Evolutionary conservation across 495 filamentous ascomycete species (phyloP).

Genomic region (Bombardia bombarda): DNA sequence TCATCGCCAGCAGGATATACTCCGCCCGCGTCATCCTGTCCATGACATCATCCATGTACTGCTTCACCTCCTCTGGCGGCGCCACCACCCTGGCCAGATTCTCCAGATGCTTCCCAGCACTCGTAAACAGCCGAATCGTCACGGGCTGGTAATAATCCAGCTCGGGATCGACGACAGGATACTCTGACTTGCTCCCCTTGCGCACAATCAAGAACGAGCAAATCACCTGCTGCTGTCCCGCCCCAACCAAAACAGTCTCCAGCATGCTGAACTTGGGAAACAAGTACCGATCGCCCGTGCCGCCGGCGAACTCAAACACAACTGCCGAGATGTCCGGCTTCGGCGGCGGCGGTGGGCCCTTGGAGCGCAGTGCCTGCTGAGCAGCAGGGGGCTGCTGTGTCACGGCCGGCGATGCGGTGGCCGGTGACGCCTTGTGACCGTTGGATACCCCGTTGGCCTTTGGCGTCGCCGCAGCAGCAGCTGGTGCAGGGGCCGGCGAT

Average conservation of each 20-base stretch:
- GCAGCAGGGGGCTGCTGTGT: slow-evolving; percentile 23
- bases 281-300: slow-evolving; percentile 77
- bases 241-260: slow-evolving; percentile 47
- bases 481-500: slow-evolving; percentile 6
- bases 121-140: slow-evolving; percentile 66
- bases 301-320: slow-evolving; percentile 76
- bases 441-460: slow-evolving; percentile 18
- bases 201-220: slow-evolving; percentile 62
- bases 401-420: slow-evolving; percentile 11
- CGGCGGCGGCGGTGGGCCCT: slow-evolving; percentile 40
- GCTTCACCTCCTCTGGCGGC: slow-evolving; percentile 65
- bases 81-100: slow-evolving; percentile 72
- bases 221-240: slow-evolving; percentile 42
- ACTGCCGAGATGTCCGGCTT: slow-evolving; percentile 63
- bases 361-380: slow-evolving; percentile 40
- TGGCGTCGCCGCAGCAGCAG: not conserved
- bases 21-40: slow-evolving; percentile 62
- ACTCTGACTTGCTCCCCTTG: slow-evolving; percentile 47
- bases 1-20: slow-evolving; percentile 59
- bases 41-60: slow-evolving; percentile 82
- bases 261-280: slow-evolving; percentile 84
- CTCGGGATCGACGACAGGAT: slow-evolving; percentile 39
- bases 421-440: slow-evolving; percentile 16
- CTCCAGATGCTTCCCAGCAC: slow-evolving; percentile 57
- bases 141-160: slow-evolving; percentile 86